Base-by-base conservation (phyloP, 305 asterid genomes). In the Ajuga reptans region DNA sequence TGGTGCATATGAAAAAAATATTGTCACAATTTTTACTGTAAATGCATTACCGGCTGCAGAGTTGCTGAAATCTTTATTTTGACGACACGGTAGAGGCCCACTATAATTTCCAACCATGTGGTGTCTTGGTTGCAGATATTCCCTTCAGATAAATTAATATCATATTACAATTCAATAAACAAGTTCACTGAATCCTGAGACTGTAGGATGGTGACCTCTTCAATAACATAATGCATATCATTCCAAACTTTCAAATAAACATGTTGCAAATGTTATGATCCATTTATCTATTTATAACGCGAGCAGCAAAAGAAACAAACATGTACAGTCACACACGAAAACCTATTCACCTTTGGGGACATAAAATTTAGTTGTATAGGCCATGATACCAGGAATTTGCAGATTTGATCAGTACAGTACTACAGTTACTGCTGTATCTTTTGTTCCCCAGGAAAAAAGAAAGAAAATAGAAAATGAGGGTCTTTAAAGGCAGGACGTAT, bases 51-150 rank as follows among this genome's bases (percentile, higher is more conserved):
- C 92, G 61, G 86, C 52, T 7, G 78, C 31, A 52, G 84, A 76
- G 69, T 78, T 79, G 79, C 77, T 71, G 27, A 76, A 71, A 55
- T 89, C 96, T 81, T 85, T 91, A 78, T 81, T 89, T 64, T 80
- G 95, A 71, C 93, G 94, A 77, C 71, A 66, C 75, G 91, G 97
- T 79, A 91, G 66, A 27, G 95, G 94, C 42, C 98, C 96, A 61
- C 98, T 89, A 77, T 76, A 80, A 75, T 72, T 94, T 62, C 93
- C 85, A 50, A 86, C 98, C 43, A 73, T 8, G 29, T 14, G 84
- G 77, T 76, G 72, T 69, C 85, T 88, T 39, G 81, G 90, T 66
- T 81, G 92, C 74, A 74, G 54, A 82, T 73, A 52, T 73, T 87
- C 92, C 91, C 95, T 87, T 81, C 85, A 84, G n/a, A 47, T 6